These are phyloP conservation scores for Kluyveromyces lactis DNA, from an alignment of 805 yeast genomes.

Conservation along the genomic window DNA sequence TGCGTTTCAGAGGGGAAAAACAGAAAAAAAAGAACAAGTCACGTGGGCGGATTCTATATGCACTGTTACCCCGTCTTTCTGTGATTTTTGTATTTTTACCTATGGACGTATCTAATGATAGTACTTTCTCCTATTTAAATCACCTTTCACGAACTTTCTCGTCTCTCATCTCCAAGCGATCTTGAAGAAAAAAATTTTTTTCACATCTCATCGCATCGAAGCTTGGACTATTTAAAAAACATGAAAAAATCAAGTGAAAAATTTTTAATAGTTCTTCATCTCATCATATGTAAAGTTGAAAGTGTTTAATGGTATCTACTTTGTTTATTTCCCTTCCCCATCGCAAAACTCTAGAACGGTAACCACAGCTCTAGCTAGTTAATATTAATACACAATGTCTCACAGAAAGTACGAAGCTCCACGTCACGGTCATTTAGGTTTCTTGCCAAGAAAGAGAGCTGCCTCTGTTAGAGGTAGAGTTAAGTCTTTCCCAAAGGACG, in stretches of 20 bases:
- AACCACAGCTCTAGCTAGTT: slow-evolving; percentile 6
- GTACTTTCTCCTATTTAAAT: no score
- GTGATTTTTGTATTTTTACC: no score
- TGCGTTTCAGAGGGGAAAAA: no score
- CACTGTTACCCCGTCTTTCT: no score
- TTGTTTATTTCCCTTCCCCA: neutral
- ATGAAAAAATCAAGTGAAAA: no score
- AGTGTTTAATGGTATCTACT: no score
- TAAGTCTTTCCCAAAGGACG: slow-evolving; percentile 99
- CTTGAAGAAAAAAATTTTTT: slow-evolving; percentile 6
- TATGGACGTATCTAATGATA: no score
- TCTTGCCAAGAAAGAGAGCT: slow-evolving; percentile 99
- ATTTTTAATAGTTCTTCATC: no score
- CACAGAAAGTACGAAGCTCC: slow-evolving; percentile 99
- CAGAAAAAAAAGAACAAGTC: no score
- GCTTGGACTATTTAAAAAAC: neutral
- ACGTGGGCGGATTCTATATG: no score
- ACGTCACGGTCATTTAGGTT: slow-evolving; percentile 99
- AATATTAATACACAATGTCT: slow-evolving; percentile 56
- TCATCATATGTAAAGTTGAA: no score
- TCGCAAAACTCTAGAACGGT: slow-evolving; percentile 9
- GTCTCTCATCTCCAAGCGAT: slow-evolving; percentile 2
- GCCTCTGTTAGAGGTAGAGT: slow-evolving; percentile 97
- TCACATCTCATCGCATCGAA: neutral
- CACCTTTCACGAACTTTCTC: no score